Evolutionary conservation across 495 filamentous ascomycete genomes (phyloP), one percentile per base, ranked within the genome.

Genomic region (Hyphodiscus hymeniophilus): DNA sequence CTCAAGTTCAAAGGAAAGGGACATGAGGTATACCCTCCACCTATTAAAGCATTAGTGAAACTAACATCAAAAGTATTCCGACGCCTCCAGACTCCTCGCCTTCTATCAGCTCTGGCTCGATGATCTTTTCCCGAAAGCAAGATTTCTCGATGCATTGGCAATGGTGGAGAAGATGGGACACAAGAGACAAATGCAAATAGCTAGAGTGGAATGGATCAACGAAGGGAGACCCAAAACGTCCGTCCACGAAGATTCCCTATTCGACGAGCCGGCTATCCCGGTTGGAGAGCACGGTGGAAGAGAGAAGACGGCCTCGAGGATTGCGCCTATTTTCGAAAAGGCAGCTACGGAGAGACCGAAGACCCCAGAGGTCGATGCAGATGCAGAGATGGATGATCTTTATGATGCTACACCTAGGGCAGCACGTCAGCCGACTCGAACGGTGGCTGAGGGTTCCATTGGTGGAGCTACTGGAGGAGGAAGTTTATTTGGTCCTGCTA

Each of bases 21-120:
- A 7, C 85, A 96, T 59, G 92, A 96, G 74, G 89, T 92, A 66
- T 24, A n/a, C n/a, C 11, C 22, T 21, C 18, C 16, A 18, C 3
- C 10, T 48, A 8, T 35, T 41, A 34, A 31, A 11, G 7, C 32
- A 31, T 7, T 41, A 34, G 42, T 55, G 54, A 52, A 91, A 84
- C 94, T 86, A 63, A 79, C 30, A n/a, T n/a, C n/a, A n/a, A n/a
- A 48, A 95, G 87, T 99, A 89, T 63, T 81, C 81, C 23, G 92
- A 99, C 62, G 74, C 87, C 2, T 74, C 83, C 2, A 80, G 82
- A 40, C 73, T 99, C 10, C 75, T 99, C 48, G 83, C 84, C 34
- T 84, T 89, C 59, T 99, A 97, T 62, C 92, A 97, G 61, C 66
- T 94, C 53, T 99, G 92, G 92, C 86, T 97, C 4, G 92, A 99